Base-by-base conservation (phyloP, 495 filamentous ascomycete genomes). In the Hyaloscypha bicolor region DNA sequence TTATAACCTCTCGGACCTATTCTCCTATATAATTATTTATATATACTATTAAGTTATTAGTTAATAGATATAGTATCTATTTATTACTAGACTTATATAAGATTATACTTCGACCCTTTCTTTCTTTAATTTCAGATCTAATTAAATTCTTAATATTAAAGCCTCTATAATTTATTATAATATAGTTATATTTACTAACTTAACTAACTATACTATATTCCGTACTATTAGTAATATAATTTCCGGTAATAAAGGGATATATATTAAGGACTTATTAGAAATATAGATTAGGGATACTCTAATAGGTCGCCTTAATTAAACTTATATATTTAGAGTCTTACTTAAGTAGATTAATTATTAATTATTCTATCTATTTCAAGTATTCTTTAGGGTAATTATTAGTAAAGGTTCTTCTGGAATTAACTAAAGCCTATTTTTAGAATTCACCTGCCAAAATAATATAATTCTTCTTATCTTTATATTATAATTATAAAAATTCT, bases 1-100 rank as follows among this genome's bases (percentile, higher is more conserved):
- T 53, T 29, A 53, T 16, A n/a, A 53, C 51, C 51, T 53, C 51
- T 53, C 51, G 51, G 51, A 53, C 51, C 51, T 53, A 29, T 21
- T 53, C 51, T n/a, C 51, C 3, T 53, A 53, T 16, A 37, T 37
- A 12, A 37, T 37, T 12, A 12, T 37, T 37, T 3, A 37, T 3
- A 37, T 12, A 37, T 37, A 37, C 35, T 37, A 12, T 37, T 12
- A 37, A 37, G 35, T 37, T 3, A 3, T 37, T 16, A 53, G 9
- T 53, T 29, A 53, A 21, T 21, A 16, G 51, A 4, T 53, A n/a
- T n/a, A 29, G 35, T 12, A 37, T 37, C 35, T 37, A 6, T 37
- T 37, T 12, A 37, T 12, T 8, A 12, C 35, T 12, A 37, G 35
- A 37, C 35, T 12, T 37, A 37, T 12, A 37, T 3, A 3, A 37